These are phyloP conservation scores for Seiridium unicorne DNA, from an alignment of 2,329 filamentous ascomycete species.

Conservation along the genomic window DNA sequence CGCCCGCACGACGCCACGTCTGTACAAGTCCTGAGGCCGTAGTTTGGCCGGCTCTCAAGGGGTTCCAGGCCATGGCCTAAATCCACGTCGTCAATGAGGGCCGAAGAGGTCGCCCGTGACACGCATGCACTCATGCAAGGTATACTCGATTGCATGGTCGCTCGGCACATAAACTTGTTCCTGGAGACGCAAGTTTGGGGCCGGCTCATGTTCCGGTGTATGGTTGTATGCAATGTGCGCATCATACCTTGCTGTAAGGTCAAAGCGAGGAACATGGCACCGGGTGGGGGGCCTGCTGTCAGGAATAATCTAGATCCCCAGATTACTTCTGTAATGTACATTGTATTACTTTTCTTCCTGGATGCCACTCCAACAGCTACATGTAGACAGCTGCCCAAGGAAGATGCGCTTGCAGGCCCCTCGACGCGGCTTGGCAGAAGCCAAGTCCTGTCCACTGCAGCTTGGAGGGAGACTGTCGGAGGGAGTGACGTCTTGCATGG, in stretches of 20 bases:
- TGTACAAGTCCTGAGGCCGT: neutral
- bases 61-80: neutral
- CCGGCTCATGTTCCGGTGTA: slow-evolving; percentile 1
- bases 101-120: neutral
- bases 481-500: slow-evolving; percentile 1
- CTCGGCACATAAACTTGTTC: slow-evolving; percentile 4
- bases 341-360: too few species aligned
- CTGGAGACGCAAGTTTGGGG: neutral
- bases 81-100: neutral
- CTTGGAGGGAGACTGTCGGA: neutral
- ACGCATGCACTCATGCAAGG: slow-evolving; percentile 1
- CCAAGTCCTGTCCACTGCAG: too few species aligned
- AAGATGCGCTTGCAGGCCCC: too few species aligned
- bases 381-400: too few species aligned
- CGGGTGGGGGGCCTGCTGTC: neutral
- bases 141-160: neutral
- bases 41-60: neutral
- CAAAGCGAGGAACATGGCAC: neutral
- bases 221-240: neutral
- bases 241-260: neutral
- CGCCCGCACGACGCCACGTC: neutral
- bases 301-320: too few species aligned
- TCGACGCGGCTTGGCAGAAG: too few species aligned
- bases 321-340: too few species aligned
- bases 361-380: too few species aligned